A percentile compares a stretch with the other conserved stretches of the same genome.
Evolutionary conservation across 2,329 filamentous ascomycete genomes (phyloP).

Genomic region (Pleoardoris graminearum): DNA sequence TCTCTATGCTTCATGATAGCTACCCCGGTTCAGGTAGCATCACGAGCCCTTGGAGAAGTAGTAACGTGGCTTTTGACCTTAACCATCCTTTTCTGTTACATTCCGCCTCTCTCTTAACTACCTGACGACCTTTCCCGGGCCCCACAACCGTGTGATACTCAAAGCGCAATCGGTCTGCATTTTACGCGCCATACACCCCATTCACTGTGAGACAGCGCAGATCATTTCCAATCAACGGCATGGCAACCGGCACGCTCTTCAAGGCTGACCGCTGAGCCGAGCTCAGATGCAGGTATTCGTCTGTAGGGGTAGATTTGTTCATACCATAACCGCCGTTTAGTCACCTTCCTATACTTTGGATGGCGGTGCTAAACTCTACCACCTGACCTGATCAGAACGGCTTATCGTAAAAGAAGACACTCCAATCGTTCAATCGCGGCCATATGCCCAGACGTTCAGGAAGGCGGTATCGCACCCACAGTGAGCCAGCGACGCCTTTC

Average conservation of each 20-base stretch:
- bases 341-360: conserved; percentile 4
- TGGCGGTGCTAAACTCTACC: neutral
- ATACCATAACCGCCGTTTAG: conserved; percentile 10
- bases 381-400: conserved; percentile 13
- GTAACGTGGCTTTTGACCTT: conserved; percentile 20
- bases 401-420: neutral
- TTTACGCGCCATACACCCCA: conserved; percentile 13
- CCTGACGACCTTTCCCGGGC: neutral
- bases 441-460: neutral
- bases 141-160: conserved; percentile 5
- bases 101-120: conserved; percentile 21
- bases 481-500: neutral
- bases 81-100: conserved; percentile 20
- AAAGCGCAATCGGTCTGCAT: conserved; percentile 4
- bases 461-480: neutral
- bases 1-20: conserved; percentile 18
- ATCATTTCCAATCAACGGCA: conserved; percentile 9
- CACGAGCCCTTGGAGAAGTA: conserved; percentile 15
- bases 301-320: conserved; percentile 14
- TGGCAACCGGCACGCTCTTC: neutral
- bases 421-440: neutral
- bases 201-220: conserved; percentile 3
- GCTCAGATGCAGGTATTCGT: conserved; percentile 9
- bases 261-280: neutral
- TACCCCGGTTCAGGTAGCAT: conserved; percentile 35